Percentiles rank a stretch among this genome's conserved stretches.
These are phyloP conservation scores for Collybia nuda DNA, from an alignment of 768 basidiomycete species.

Conservation along the genomic window DNA sequence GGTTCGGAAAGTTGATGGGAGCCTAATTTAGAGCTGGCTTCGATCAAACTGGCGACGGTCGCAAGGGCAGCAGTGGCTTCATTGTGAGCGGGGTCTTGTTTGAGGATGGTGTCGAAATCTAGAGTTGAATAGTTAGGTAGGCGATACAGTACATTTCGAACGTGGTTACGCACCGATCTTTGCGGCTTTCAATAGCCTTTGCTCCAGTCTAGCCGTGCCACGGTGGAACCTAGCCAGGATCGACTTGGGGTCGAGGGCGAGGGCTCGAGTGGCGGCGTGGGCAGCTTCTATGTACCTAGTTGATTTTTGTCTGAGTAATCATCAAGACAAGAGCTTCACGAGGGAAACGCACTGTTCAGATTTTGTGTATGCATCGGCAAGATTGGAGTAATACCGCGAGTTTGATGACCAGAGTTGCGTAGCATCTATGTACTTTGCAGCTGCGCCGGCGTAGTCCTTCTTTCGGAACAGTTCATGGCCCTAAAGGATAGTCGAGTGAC, in stretches of 20 bases:
- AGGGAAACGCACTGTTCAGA: slow-evolving; percentile 12
- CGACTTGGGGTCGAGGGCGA: slow-evolving; percentile 19
- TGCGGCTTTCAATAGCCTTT: slow-evolving; percentile 16
- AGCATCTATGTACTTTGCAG: slow-evolving; percentile 32
- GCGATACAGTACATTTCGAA: background rate
- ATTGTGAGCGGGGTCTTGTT: slow-evolving; percentile 26
- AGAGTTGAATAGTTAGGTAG: background rate
- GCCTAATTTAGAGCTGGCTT: slow-evolving; percentile 10
- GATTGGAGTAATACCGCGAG: slow-evolving; percentile 15
- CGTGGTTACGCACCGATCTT: slow-evolving; percentile 23
- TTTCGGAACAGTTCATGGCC: slow-evolving; percentile 30
- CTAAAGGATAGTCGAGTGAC: slow-evolving; percentile 13
- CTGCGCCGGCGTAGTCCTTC: slow-evolving; percentile 30
- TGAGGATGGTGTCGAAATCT: slow-evolving; percentile 36
- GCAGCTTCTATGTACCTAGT: slow-evolving; percentile 17
- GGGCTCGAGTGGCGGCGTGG: slow-evolving; percentile 19
- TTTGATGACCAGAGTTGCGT: slow-evolving; percentile 19
- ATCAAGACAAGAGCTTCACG: background rate
- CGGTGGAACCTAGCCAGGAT: slow-evolving; percentile 17
- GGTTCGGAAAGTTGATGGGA: slow-evolving; percentile 10
- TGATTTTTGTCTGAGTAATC: background rate
- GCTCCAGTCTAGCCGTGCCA: slow-evolving; percentile 19
- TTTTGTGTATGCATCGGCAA: slow-evolving; percentile 12
- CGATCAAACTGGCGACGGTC: slow-evolving; percentile 18
- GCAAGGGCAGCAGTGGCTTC: slow-evolving; percentile 26